Evolutionary conservation across 1,139 yeast species (phyloP).

Genomic region (Suhomyces panamericanus): DNA sequence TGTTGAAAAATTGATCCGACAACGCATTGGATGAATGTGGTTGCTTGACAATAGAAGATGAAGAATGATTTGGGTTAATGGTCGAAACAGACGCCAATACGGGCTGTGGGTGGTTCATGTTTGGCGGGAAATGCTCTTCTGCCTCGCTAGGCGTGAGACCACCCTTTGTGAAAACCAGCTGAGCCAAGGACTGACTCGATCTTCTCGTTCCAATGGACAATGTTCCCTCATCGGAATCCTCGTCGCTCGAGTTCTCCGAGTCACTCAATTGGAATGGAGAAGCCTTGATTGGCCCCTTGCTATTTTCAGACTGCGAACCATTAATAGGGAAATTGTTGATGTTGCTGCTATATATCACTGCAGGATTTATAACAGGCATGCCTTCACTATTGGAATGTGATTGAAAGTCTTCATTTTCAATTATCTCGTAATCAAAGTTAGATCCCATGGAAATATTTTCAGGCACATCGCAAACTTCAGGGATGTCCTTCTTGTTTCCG

Average conservation of each 20-base stretch:
- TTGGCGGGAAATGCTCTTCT: constrained; percentile 23
- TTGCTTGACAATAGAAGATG: constrained; percentile 41
- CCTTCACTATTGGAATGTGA: constrained; percentile 4
- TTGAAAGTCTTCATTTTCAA: constrained; percentile 24
- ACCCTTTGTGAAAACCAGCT: constrained; percentile 38
- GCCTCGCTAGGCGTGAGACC: constrained; percentile 23
- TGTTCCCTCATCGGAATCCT: constrained; percentile 31
- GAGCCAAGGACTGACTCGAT: constrained; percentile 49
- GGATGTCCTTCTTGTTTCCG: constrained; percentile 29
- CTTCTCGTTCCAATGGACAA: constrained; percentile 42
- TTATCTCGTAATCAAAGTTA: constrained; percentile 39
- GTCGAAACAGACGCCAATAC: constrained; percentile 27
- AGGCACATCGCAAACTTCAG: constrained; percentile 48
- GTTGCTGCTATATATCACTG: constrained; percentile 19
- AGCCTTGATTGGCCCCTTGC: background rate
- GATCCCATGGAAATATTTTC: constrained; percentile 46
- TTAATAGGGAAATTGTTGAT: constrained; percentile 11
- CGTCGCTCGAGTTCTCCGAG: constrained; percentile 22
- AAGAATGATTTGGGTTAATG: constrained; percentile 39
- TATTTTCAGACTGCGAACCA: background rate
- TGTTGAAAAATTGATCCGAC: constrained; percentile 32
- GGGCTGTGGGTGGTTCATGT: constrained; percentile 27
- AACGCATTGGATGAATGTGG: constrained; percentile 44
- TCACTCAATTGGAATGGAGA: constrained; percentile 15
- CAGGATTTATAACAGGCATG: constrained; percentile 28